These are phyloP conservation scores for Penicillium arizonense DNA, from an alignment of 495 filamentous ascomycete species.

Conservation along the genomic window DNA sequence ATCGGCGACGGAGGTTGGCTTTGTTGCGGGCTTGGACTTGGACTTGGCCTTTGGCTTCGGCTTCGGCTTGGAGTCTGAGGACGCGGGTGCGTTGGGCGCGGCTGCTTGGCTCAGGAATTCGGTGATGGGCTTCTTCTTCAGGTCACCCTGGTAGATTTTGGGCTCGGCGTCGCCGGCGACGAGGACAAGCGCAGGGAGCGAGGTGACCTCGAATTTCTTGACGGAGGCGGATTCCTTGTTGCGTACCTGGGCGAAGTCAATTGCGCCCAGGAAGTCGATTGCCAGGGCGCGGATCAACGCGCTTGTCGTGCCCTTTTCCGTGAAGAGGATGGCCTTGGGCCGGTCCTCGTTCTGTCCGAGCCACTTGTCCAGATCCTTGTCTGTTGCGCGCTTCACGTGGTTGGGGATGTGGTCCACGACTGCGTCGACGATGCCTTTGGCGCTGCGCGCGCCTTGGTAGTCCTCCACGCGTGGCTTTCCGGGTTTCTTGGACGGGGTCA, in stretches of 20 bases:
- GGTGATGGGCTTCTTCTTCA: conserved; percentile 81
- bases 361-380: conserved; percentile 78
- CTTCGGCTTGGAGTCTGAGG: conserved; percentile 45
- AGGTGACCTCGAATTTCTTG: conserved; percentile 69
- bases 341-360: conserved; percentile 67
- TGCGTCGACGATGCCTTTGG: conserved; percentile 83
- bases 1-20: conserved; percentile 28
- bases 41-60: conserved; percentile 45
- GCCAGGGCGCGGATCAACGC: conserved; percentile 80
- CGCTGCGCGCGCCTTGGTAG: conserved; percentile 79
- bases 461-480: conserved; percentile 88
- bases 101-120: conserved; percentile 80
- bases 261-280: conserved; percentile 83
- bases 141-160: conserved; percentile 75
- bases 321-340: conserved; percentile 90
- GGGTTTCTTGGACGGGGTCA: conserved; percentile 77
- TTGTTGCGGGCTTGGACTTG: conserved; percentile 31
- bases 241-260: conserved; percentile 80
- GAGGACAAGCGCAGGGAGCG: conserved; percentile 79
- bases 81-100: conserved; percentile 64
- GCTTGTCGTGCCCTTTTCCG: conserved; percentile 86
- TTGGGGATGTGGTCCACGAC: conserved; percentile 88
- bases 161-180: conserved; percentile 69
- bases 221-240: conserved; percentile 75
- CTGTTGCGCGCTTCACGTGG: conserved; percentile 76